Base-by-base conservation (phyloP, 1,284 basidiomycete species). In the Heterobasidion annosum region DNA sequence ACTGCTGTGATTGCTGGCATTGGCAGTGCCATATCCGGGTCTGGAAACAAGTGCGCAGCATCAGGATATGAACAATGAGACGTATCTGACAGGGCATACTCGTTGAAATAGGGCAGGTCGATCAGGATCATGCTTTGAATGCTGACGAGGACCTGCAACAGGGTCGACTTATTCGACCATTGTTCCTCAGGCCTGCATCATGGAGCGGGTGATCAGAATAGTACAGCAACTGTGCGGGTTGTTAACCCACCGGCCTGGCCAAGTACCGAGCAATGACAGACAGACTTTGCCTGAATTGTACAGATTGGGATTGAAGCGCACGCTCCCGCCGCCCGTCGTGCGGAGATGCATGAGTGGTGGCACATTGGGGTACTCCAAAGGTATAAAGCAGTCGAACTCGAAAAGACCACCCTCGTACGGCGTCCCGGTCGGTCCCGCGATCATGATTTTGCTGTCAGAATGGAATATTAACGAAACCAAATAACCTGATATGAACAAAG, bases 41-140 rank as follows among this genome's bases (percentile, higher is more conserved):
- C 77, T 78, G 54, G 8, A 10, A 4, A 15, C 8, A 34, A 18
- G 33, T 1, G 25, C 13, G 19, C 25, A n/a, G 8, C 16, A 54
- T 16, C n/a, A 7, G 25, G 16, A 19, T 34, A 7, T 8, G n/a
- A 15, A 7, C 19, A 12, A 16, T 19, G 18, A n/a, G 10, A 53
- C 16, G 33, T 35, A 18, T 50, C 18, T 13, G 34, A 3, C 4
- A 50, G 48, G 57, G 70, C 74, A 34, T 58, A 79, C 77, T 81
- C 79, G 59, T 81, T 81, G 65, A 75, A 81, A 59, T 73, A 81
- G 2, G 79, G 78, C n/a, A 71, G 58, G 52, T 81, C 76, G 44
- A 77, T 71, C 49, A 82, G 65, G 57, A 81, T 81, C 79, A 81
- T 81, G 61, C 74, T 75, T 61, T 80, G 77, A 19, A 81, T 79